Percentiles rank a stretch among this genome's conserved stretches.
Evolutionary conservation across 495 filamentous ascomycete genomes (phyloP).

Genomic region (Hyaloscypha finlandica): DNA sequence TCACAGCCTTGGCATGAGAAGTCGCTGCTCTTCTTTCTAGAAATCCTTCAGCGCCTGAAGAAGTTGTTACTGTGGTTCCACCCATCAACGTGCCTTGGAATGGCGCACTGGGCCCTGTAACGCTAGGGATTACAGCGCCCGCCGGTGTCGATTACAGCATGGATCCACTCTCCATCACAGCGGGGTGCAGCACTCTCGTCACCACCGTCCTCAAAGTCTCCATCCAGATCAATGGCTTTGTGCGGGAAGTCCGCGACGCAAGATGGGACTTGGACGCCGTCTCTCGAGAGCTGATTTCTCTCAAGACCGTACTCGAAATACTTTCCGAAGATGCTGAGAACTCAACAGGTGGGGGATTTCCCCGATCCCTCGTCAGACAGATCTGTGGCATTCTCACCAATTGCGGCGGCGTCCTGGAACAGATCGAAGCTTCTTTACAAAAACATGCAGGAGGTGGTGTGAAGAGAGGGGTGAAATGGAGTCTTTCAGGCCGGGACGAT

Average conservation of each 20-base stretch:
- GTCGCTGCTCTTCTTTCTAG: too few species aligned
- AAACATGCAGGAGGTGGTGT: conserved; percentile 16
- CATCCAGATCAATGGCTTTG: conserved; percentile 13
- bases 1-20: too few species aligned
- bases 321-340: conserved; percentile 49
- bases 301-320: conserved; percentile 45
- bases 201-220: conserved; percentile 31
- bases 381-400: conserved; percentile 31
- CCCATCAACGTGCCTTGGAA: too few species aligned
- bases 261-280: conserved; percentile 47
- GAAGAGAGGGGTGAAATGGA: conserved; percentile 19
- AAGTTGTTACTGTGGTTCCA: too few species aligned
- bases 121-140: too few species aligned
- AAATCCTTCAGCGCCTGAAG: too few species aligned
- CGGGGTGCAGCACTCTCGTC: conserved; percentile 42
- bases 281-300: conserved; percentile 48
- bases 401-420: conserved; percentile 25
- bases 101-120: too few species aligned
- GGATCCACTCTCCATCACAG: conserved; percentile 38
- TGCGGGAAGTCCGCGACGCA: conserved; percentile 48
- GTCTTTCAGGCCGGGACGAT: conserved; percentile 23
- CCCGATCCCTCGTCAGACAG: conserved; percentile 24
- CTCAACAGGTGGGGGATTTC: conserved; percentile 35
- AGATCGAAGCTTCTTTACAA: conserved; percentile 26
- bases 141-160: too few species aligned